Base-by-base conservation (phyloP, 2,329 filamentous ascomycete species). In the Exophiala bonariae region DNA sequence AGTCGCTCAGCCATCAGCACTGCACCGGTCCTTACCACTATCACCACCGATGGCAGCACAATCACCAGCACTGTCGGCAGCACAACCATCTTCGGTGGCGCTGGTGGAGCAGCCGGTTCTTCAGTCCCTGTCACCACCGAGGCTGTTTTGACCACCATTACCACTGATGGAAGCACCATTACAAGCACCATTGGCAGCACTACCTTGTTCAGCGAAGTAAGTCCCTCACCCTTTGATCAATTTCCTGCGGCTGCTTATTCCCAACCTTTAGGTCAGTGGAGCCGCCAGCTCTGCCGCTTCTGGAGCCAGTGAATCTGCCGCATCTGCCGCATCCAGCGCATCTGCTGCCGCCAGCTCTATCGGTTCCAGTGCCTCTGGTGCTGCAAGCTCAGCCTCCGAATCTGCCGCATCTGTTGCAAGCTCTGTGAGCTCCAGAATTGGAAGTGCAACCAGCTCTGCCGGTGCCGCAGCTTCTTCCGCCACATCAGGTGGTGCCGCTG, bases 11-110 rank as follows among this genome's bases (percentile, higher is more conserved):
- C 28, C 42, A n/a, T 32, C 38, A 28, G 36, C 31, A 61, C 58
- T 28, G 54, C 48, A 20, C 50, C 54, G 30, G 41, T 52, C 30
- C 48, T 56, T 36, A 50, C 47, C 16, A 59, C 55, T 26, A 44
- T 56, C 28, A 52, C 43, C 39, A 49, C 47, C 44, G 57, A 59
- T 18, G 56, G 52, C 32, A 56, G 55, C 46, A 55, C 58, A 26
- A 52, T 57, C 47, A 52, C 57, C 20, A 56, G 50, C 31, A 48
- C 49, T 22, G 49, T 55, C 36, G 57, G 53, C 23, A 57, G 44
- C 35, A 50, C 55, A 13, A 59, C 59, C 45, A 51, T 56, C 47
- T 54, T 52, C 31, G 41, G 54, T 36, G 47, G 30, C 19, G 33
- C 44, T 20, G 47, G 26, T 38, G 40, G 43, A 39, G 47, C 45